These are phyloP conservation scores for Cicer cuneatum DNA, from an alignment of 306 rosid species.

Conservation along the genomic window DNA sequence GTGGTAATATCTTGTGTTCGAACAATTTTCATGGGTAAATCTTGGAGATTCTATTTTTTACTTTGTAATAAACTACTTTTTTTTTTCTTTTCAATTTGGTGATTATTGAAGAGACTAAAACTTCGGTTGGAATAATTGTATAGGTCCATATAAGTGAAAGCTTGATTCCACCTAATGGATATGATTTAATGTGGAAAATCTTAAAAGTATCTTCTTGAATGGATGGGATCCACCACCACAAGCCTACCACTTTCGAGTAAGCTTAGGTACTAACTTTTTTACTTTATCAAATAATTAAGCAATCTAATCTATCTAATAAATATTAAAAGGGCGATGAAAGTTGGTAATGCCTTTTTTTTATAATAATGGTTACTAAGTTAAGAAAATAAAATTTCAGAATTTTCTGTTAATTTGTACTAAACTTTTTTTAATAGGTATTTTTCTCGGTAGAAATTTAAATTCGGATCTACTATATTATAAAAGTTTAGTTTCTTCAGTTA, in stretches of 20 bases:
- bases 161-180: conserved; percentile 44
- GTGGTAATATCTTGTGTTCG: background rate
- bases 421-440: no score
- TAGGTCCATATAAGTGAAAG: conserved; percentile 42
- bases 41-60: conserved; percentile 8
- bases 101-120: conserved; percentile 41
- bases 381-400: background rate
- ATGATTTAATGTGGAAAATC: conserved; percentile 35
- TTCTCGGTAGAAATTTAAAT: no score
- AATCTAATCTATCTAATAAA: background rate
- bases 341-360: background rate
- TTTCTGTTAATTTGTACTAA: no score
- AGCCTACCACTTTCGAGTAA: conserved; percentile 23
- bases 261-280: conserved; percentile 23
- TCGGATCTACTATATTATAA: no score
- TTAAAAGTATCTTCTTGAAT: conserved; percentile 36
- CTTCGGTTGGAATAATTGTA: conserved; percentile 47
- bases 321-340: conserved; percentile 21
- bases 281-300: conserved; percentile 28
- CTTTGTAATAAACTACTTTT: background rate
- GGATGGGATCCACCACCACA: conserved; percentile 44
- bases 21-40: background rate
- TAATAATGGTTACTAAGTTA: background rate
- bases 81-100: conserved; percentile 11
- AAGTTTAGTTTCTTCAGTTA: no score